phyloP scores from a whole-genome alignment of 768 basidiomycete species.

The Lentinula sp. region DNA sequence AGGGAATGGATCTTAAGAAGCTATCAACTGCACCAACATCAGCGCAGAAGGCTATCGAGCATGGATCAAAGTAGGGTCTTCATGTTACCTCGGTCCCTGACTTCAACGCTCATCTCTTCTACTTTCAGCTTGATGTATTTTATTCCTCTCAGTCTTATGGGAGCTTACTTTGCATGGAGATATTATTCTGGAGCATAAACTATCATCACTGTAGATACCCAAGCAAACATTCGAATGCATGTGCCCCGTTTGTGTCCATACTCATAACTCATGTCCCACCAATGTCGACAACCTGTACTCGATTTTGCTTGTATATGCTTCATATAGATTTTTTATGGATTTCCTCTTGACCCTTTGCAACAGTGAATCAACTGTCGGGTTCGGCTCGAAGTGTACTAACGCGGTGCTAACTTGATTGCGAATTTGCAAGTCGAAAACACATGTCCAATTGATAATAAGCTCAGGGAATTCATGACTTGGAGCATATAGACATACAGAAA shows the following conservation, averaged over 20 bases:
- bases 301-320: not conserved
- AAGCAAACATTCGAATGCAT: not conserved
- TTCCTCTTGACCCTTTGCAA: not conserved
- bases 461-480: too few relatives aligned
- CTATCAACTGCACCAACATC: slow-evolving; percentile 37
- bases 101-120: slow-evolving; percentile 6
- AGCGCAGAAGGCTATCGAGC: slow-evolving; percentile 42
- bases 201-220: slow-evolving; percentile 35
- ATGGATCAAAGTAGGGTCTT: slow-evolving; percentile 57
- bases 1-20: slow-evolving; percentile 52
- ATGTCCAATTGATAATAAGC: too few relatives aligned
- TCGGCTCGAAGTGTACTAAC: too few relatives aligned
- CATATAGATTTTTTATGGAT: not conserved
- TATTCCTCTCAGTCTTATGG: slow-evolving; percentile 70
- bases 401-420: too few relatives aligned
- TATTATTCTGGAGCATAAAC: slow-evolving; percentile 39
- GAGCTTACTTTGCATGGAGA: slow-evolving; percentile 86
- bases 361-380: not conserved
- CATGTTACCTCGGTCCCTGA: slow-evolving; percentile 2
- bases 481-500: too few relatives aligned
- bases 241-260: not conserved
- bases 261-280: not conserved
- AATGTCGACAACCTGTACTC: not conserved
- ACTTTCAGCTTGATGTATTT: slow-evolving; percentile 70
- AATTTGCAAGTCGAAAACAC: too few relatives aligned